These are phyloP conservation scores for Colletotrichum musicola DNA, from an alignment of 2,329 filamentous ascomycete species.

Conservation along the genomic window DNA sequence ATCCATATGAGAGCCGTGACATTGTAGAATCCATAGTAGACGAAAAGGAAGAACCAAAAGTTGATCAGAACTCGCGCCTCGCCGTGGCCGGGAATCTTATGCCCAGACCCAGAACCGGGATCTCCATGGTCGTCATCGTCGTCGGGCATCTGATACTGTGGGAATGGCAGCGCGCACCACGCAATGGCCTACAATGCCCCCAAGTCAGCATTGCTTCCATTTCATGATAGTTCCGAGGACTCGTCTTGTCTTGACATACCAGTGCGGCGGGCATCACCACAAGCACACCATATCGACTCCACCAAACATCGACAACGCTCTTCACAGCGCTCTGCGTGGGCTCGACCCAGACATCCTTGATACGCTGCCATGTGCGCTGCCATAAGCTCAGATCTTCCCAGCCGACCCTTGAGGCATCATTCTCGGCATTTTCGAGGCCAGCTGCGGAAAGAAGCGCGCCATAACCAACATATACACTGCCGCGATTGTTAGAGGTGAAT, in stretches of 20 bases:
- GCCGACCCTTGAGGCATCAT: conserved; percentile 47
- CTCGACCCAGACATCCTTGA: conserved; percentile 70
- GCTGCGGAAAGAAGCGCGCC: conserved; percentile 62
- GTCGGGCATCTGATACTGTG: conserved; percentile 68
- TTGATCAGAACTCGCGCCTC: conserved; percentile 73
- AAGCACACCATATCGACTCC: conserved; percentile 71
- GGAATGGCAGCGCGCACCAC: conserved; percentile 76
- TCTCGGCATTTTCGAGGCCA: conserved; percentile 50
- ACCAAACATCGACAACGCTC: conserved; percentile 72
- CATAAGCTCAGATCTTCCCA: conserved; percentile 51
- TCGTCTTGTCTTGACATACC: conserved; percentile 55
- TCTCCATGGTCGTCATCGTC: conserved; percentile 52
- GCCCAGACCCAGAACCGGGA: conserved; percentile 45
- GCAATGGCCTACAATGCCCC: conserved; percentile 62
- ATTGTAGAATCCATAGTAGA: conserved; percentile 79
- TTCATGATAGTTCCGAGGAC: not conserved
- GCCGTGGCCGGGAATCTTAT: conserved; percentile 71
- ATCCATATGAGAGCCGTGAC: conserved; percentile 77
- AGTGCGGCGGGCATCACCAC: conserved; percentile 71
- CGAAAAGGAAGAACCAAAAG: conserved; percentile 79
- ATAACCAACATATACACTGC: conserved; percentile 70
- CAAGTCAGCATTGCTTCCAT: conserved; percentile 34
- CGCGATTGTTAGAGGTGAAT: conserved; percentile 49
- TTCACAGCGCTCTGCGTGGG: conserved; percentile 71
- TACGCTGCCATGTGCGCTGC: conserved; percentile 49